These are phyloP conservation scores for Penicillium canescens DNA, from an alignment of 495 filamentous ascomycete genomes.

Conservation along the genomic window DNA sequence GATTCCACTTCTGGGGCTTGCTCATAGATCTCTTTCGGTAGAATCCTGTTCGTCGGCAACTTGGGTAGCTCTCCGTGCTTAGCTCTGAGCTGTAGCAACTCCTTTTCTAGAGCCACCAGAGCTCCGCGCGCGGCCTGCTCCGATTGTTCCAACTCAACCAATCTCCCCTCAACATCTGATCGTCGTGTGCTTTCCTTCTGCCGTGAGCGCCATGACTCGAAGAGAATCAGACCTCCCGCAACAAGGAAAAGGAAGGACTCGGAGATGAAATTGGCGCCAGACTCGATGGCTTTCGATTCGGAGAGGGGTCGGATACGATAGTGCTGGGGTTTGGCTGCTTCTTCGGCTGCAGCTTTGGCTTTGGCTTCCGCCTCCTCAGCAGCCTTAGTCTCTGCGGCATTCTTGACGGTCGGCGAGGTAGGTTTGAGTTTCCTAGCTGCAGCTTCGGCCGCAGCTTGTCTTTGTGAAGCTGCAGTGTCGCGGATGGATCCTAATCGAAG, in stretches of 20 bases:
- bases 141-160: slow-evolving; percentile 65
- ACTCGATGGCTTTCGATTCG: slow-evolving; percentile 91
- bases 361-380: slow-evolving; percentile 55
- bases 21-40: slow-evolving; percentile 49
- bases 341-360: slow-evolving; percentile 50
- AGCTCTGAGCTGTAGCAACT: slow-evolving; percentile 57
- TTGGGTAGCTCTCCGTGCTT: slow-evolving; percentile 36
- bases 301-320: slow-evolving; percentile 74
- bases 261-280: slow-evolving; percentile 91
- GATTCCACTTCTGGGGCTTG: slow-evolving; percentile 34
- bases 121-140: slow-evolving; percentile 58
- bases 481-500: slow-evolving; percentile 82
- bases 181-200: slow-evolving; percentile 76
- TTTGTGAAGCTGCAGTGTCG: slow-evolving; percentile 64
- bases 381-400: slow-evolving; percentile 67
- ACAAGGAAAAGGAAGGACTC: slow-evolving; percentile 88
- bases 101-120: slow-evolving; percentile 67
- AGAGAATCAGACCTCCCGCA: slow-evolving; percentile 74
- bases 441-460: slow-evolving; percentile 49
- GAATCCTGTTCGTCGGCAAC: slow-evolving; percentile 31
- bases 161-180: slow-evolving; percentile 69
- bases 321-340: slow-evolving; percentile 44
- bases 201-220: slow-evolving; percentile 74
- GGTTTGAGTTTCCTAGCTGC: slow-evolving; percentile 60
- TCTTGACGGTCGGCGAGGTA: slow-evolving; percentile 77